A percentile compares a stretch with the other conserved stretches of the same genome.
Evolutionary conservation across 345 rosid genomes (phyloP).

Genomic region (Populus simonii): DNA sequence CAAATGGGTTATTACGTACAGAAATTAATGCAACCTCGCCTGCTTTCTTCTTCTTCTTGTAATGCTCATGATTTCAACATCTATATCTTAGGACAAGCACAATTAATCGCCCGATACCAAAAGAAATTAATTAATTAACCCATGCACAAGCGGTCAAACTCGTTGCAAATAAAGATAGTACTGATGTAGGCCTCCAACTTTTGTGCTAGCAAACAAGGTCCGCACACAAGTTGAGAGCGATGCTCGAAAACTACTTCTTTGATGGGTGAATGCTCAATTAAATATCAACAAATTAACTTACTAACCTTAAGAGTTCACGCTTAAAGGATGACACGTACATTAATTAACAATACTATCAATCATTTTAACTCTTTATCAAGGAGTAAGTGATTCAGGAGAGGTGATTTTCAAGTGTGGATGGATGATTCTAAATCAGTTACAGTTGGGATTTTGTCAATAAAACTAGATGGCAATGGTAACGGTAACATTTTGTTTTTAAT

Average conservation of each 20-base stretch:
- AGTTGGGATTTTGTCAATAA: not conserved
- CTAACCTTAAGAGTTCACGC: not conserved
- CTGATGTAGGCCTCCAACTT: constrained; percentile 10
- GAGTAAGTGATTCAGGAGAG: not conserved
- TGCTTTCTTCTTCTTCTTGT: too few relatives aligned
- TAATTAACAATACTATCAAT: not conserved
- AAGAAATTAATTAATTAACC: not conserved
- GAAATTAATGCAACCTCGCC: not conserved
- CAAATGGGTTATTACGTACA: not conserved
- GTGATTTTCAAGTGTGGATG: too few relatives aligned
- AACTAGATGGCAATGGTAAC: not conserved
- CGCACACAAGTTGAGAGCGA: not conserved
- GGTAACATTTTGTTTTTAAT: too few relatives aligned
- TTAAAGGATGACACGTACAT: not conserved
- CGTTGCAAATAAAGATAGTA: not conserved
- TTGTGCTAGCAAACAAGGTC: not conserved
- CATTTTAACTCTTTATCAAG: not conserved
- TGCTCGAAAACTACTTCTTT: not conserved
- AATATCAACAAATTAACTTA: not conserved
- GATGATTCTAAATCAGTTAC: not conserved
- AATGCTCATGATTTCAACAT: too few relatives aligned
- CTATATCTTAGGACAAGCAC: not conserved
- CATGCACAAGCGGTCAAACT: constrained; percentile 15
- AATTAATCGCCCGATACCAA: constrained; percentile 1
- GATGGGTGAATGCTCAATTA: not conserved